These are phyloP conservation scores for Eucommia ulmoides DNA, from an alignment of 257 asterid genomes.

Conservation along the genomic window DNA sequence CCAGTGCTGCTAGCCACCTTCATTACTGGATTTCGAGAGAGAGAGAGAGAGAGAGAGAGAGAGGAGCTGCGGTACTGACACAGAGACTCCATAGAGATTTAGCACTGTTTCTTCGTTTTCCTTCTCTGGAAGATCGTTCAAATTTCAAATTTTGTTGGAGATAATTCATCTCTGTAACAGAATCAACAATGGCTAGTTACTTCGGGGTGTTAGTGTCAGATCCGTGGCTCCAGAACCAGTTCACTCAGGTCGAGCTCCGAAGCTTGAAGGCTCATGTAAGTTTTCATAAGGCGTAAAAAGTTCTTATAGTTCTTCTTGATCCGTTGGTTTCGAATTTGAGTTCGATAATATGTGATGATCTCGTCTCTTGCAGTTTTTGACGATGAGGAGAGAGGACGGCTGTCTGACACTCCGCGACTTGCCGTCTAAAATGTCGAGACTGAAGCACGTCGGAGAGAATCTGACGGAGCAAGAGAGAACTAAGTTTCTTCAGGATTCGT, in stretches of 20 bases:
- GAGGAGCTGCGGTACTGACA: neutral
- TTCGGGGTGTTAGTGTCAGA: constrained; percentile 15
- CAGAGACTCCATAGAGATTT: neutral
- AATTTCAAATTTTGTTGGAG: neutral
- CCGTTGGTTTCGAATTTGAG: neutral
- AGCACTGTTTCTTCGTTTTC: too few species aligned
- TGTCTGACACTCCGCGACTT: constrained; percentile 60
- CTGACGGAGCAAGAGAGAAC: constrained; percentile 72
- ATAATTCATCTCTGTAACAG: neutral
- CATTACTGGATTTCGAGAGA: neutral
- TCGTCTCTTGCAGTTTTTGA: constrained; percentile 39
- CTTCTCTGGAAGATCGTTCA: neutral
- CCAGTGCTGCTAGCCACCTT: constrained; percentile 2
- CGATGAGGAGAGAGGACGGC: constrained; percentile 70
- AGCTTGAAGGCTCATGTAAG: constrained; percentile 14
- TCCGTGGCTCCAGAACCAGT: constrained; percentile 18
- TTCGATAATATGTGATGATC: neutral
- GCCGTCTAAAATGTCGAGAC: constrained; percentile 70
- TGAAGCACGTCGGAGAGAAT: constrained; percentile 83
- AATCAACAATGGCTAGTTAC: constrained; percentile 12
- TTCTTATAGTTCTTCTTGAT: neutral
- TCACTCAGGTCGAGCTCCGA: constrained; percentile 14
- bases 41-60: neutral
- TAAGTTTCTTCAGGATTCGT: constrained; percentile 51
- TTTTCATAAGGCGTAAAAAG: neutral